Evolutionary conservation across 495 filamentous ascomycete genomes (phyloP).

Genomic region (Penicillium maclennaniae): DNA sequence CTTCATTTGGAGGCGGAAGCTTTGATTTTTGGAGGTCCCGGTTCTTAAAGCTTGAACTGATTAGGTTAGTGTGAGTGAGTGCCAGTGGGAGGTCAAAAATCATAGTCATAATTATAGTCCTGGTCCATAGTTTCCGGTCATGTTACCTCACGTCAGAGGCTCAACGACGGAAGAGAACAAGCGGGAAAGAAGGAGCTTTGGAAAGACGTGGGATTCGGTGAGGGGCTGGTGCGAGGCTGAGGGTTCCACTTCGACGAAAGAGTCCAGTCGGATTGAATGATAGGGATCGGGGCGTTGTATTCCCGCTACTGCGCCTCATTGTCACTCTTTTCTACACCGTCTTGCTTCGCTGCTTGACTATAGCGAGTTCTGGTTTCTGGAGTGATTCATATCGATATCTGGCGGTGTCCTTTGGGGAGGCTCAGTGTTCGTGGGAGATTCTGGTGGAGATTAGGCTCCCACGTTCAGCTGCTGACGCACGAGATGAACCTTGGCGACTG

Average conservation of each 20-base stretch:
- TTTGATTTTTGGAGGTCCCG: not conserved
- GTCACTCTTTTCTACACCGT: constrained; percentile 3
- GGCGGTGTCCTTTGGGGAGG: not conserved
- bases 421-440: not conserved
- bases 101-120: too few relatives aligned
- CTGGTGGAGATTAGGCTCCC: constrained; percentile 18
- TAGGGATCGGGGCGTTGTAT: constrained; percentile 6
- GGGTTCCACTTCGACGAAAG: constrained; percentile 1
- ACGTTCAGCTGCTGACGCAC: constrained; percentile 28
- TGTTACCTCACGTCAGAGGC: not conserved
- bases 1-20: not conserved
- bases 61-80: not conserved
- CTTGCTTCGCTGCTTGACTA: not conserved
- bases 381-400: not conserved
- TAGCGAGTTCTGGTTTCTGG: not conserved
- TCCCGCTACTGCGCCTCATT: constrained; percentile 4
- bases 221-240: constrained; percentile 11
- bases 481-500: not conserved
- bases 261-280: not conserved
- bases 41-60: not conserved
- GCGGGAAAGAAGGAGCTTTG: not conserved
- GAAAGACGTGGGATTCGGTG: constrained; percentile 9
- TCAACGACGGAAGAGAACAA: not conserved
- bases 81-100: too few relatives aligned
- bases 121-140: too few relatives aligned